Evolutionary conservation across 2,329 filamentous ascomycete genomes (phyloP).

Genomic region (Ophiocordyceps robertsii): DNA sequence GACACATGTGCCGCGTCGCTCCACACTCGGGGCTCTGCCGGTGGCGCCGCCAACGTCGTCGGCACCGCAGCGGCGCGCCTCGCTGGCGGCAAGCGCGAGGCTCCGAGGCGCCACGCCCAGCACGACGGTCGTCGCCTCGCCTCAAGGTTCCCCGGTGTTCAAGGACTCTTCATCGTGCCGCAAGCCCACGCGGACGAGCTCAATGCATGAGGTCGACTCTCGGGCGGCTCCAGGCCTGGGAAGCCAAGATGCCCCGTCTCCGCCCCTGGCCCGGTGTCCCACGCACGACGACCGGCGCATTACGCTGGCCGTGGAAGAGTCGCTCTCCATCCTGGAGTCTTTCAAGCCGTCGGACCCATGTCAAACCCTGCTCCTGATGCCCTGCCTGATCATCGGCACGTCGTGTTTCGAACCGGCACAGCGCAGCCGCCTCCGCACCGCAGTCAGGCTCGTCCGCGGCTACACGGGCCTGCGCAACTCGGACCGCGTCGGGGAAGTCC

Average conservation of each 20-base stretch:
- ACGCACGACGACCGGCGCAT: conserved; percentile 37
- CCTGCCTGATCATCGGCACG: conserved; percentile 47
- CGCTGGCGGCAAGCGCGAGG: conserved; percentile 18
- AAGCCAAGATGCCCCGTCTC: conserved; percentile 18
- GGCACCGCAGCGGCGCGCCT: conserved; percentile 17
- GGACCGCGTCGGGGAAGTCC: conserved; percentile 36
- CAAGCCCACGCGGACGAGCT: conserved; percentile 23
- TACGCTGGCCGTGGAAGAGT: conserved; percentile 41
- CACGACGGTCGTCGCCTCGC: neutral
- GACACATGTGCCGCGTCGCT: conserved; percentile 13
- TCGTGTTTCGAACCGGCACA: conserved; percentile 40
- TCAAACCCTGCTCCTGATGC: conserved; percentile 46
- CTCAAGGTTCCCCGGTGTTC: conserved; percentile 5
- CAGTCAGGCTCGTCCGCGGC: conserved; percentile 35
- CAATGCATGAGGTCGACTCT: conserved; percentile 23
- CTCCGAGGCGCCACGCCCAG: neutral
- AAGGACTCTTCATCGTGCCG: conserved; percentile 19
- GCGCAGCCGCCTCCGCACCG: conserved; percentile 35
- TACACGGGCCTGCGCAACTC: conserved; percentile 49
- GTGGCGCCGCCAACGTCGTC: conserved; percentile 6
- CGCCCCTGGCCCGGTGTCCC: conserved; percentile 32
- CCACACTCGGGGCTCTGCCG: conserved; percentile 15
- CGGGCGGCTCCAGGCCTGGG: conserved; percentile 2
- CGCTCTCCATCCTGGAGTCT: conserved; percentile 37
- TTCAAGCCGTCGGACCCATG: conserved; percentile 44